Base-by-base conservation (phyloP, 495 filamentous ascomycete genomes). In the Penicillium salamii region DNA sequence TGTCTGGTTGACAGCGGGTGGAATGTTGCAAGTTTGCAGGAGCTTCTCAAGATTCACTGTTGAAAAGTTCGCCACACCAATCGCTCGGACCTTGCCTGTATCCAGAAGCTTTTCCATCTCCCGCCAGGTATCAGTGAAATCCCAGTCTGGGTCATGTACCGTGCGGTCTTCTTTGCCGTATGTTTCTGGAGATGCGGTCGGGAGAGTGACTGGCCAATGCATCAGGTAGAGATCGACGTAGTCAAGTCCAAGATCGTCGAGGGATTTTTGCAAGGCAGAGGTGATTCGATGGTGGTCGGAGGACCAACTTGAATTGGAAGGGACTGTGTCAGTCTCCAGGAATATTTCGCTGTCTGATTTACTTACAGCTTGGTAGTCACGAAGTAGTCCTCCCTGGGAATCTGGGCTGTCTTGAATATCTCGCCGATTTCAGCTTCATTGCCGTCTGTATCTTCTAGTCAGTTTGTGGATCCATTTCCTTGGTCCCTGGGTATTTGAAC, bases 191-290 rank as follows among this genome's bases (percentile, higher is more conserved):
- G 42, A 38, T 14, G 57, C 72, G 66, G 26, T 68, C 50, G 42
- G 87, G 74, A 91, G 82, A 32, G 85, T 78, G 20, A 72, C 66
- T 14, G 76, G 79, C 76, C 76, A 86, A 61, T 87, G 85, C 62
- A 89, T 84, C 42, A 85, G 69, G 56, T 81, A 87, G 7, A 87
- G 76, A 57, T 87, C 84, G 45, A 87, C 66, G 61, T 86, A 86
- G 40, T 78, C 75, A 7, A 84, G 54, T 13, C 70, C 71, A 8
- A 84, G 77, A 49, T 84, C 79, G 17, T 65, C 62, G 11, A 86
- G 67, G n/a, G 83, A 83, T 57, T 77, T 76, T 41, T 79, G 71
- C 49, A 79, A 61, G 23, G 83, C 80, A 1, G 65, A 62, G 45
- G 62, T 72, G 67, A 50, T 77, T 69, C 62, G 86, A 77, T 58